Base-by-base conservation (phyloP, 2,329 filamentous ascomycete species). In the Pyrenochaeta sp. region DNA sequence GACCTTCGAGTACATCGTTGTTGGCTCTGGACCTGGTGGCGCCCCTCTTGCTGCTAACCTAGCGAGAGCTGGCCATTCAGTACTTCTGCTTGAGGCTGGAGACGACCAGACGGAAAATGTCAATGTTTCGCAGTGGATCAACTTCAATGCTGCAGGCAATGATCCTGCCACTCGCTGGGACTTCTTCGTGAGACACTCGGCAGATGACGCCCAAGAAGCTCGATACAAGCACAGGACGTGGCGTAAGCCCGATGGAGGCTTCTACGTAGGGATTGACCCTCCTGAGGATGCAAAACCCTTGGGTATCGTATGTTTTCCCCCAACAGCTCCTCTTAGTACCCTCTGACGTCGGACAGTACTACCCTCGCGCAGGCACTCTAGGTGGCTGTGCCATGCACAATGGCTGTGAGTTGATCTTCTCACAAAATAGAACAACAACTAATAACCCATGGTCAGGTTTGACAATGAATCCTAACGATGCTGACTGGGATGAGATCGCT, bases 381-480 rank as follows among this genome's bases (percentile, higher is more conserved):
- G 85, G 85, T 43, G 85, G 85, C 7, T 87, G 85, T 69, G 82
- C 84, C 0, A 82, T 83, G 43, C 87, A 90, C 72, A 89, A 90
- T 49, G 86, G 85, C 39, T 60, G 82, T 88, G 49, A 52, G 46
- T 45, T 36, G 50, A 8, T 25, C 22, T 42, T 22, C 13, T 12
- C 45, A 24, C n/a, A 13, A 6, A 32, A 2, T 3, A 39, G 30
- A 32, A 47, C 30, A 32, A 24, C n/a, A 13, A n/a, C 45, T 47
- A 24, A 47, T 8, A 28, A 34, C 10, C 5, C 13, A 8, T 19
- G 27, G 34, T 25, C 25, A 37, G 54, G 58, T 37, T 47, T 68
- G 46, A 80, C 82, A 12, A 79, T 87, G 40, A 83, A 85, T 54
- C 86, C 87, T 0, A 81, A 85, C 54, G 80, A 84, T 40, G 81